These are phyloP conservation scores for Cladosporium sp. DNA, from an alignment of 2,329 filamentous ascomycete species.

Conservation along the genomic window DNA sequence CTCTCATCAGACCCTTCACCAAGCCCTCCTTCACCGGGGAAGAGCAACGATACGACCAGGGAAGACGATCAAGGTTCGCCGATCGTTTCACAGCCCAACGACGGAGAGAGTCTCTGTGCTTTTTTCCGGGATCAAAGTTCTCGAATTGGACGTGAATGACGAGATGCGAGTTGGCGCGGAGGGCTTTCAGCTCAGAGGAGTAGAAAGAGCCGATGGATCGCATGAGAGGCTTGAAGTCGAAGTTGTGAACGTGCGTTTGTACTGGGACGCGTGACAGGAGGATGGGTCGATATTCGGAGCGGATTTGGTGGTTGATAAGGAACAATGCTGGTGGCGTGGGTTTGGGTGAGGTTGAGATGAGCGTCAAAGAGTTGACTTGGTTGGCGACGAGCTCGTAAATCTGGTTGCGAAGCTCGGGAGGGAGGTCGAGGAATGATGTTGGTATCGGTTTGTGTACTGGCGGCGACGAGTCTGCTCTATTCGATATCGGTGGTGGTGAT, in stretches of 20 bases:
- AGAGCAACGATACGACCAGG: conserved; percentile 21
- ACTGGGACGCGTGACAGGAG: conserved; percentile 23
- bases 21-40: background rate
- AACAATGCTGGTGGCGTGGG: conserved; percentile 21
- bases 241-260: conserved; percentile 19
- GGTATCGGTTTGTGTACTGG: background rate
- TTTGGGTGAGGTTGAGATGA: background rate
- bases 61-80: conserved; percentile 21
- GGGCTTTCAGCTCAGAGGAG: conserved; percentile 25
- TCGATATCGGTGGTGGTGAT: conserved; percentile 4
- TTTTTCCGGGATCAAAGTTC: conserved; percentile 4
- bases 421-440: conserved; percentile 27
- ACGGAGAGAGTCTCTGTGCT: conserved; percentile 14
- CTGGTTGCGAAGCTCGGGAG: conserved; percentile 28
- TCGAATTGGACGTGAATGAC: conserved; percentile 15
- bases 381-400: conserved; percentile 24
- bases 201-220: conserved; percentile 23
- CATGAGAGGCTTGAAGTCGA: conserved; percentile 25
- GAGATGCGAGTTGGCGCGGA: conserved; percentile 22
- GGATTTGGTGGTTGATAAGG: conserved; percentile 21
- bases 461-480: background rate
- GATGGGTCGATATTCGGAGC: conserved; percentile 25
- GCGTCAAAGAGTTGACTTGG: conserved; percentile 13
- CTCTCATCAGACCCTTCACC: background rate
- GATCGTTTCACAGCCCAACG: conserved; percentile 22